A percentile compares a stretch with the other conserved stretches of the same genome.
These are phyloP conservation scores for Eragrostis nindensis DNA, from an alignment of 176 grass and related monocot genomes.

Conservation along the genomic window DNA sequence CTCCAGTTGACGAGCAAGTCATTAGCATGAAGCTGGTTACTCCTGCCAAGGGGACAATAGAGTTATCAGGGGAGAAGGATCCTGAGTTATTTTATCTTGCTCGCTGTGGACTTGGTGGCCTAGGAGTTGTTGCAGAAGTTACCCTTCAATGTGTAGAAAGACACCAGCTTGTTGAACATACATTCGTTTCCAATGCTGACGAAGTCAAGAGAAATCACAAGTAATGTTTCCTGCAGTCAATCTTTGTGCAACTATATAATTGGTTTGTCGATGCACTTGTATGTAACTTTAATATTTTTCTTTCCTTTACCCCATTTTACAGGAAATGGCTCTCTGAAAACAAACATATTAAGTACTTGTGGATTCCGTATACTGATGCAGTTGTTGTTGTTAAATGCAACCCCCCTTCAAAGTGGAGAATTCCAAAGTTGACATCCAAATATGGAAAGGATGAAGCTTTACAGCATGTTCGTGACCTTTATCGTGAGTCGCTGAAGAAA, in stretches of 20 bases:
- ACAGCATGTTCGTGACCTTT: conserved; percentile 75
- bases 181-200: conserved; percentile 71
- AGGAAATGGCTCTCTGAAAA: conserved; percentile 93
- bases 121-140: conserved; percentile 82
- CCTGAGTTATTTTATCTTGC: conserved; percentile 85
- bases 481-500: conserved; percentile 69
- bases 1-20: conserved; percentile 92
- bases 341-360: conserved; percentile 87
- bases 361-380: conserved; percentile 78
- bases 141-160: conserved; percentile 83
- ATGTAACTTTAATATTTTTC: conserved; percentile 2
- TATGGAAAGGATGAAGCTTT: conserved; percentile 73
- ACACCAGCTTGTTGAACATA: conserved; percentile 89
- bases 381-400: conserved; percentile 85
- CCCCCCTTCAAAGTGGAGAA: conserved; percentile 76
- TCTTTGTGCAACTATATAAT: conserved; percentile 11
- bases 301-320: conserved; percentile 35
- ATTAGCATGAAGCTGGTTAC: conserved; percentile 94
- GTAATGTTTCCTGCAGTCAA: conserved; percentile 29
- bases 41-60: conserved; percentile 82
- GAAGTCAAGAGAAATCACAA: conserved; percentile 93
- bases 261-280: conserved; percentile 12
- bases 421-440: conserved; percentile 68
- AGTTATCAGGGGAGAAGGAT: conserved; percentile 80
- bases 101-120: conserved; percentile 75